Base-by-base conservation (phyloP, 2,329 filamentous ascomycete genomes). In the Diaporthe ampelina region DNA sequence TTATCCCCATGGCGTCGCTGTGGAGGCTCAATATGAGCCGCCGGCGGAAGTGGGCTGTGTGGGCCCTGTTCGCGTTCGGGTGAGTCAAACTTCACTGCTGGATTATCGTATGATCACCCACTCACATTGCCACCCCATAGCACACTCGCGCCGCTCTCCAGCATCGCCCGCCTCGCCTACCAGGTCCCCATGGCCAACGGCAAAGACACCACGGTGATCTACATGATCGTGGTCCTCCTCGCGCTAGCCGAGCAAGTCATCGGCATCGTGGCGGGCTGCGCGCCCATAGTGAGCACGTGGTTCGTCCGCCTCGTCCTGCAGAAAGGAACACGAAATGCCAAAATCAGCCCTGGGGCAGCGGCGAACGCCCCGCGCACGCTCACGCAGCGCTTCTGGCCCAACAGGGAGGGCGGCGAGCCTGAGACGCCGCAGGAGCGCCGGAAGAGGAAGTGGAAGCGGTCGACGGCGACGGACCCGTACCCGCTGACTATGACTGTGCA, bases 1-100 rank as follows among this genome's bases (percentile, higher is more conserved):
- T 80, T 2, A 78, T 83, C 15, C 81, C 81, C 1, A 77, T 80
- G 24, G 77, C 78, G 13, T 79, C 79, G 7, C 76, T 83, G n/a
- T 76, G 78, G 65, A 78, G 79, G 35, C 75, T 83, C 11, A 77
- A 81, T 19, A 79, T 80, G 71, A 77, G 76, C 17, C 58, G 70
- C n/a, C 76, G 72, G 37, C 78, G 78, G 52, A 82, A 82, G 68
- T 77, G 77, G 70, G 79, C 79, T 11, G 78, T 83, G 4, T 79
- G 78, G 74, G 74, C 77, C 13, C 74, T 83, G 26, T 79, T 83
- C 43, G 78, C 77, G 17, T 78, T 82, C 29, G 80, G 81, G 69
- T 71, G 4, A 24, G 68, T 50, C 57, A n/a, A 24, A 1, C 3
- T 40, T 13, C 37, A 15, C 13, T 13, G 0, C 9, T 8, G 4